Evolutionary conservation across 2,329 filamentous ascomycete genomes (phyloP).

Genomic region (Fusarium dlaminii): DNA sequence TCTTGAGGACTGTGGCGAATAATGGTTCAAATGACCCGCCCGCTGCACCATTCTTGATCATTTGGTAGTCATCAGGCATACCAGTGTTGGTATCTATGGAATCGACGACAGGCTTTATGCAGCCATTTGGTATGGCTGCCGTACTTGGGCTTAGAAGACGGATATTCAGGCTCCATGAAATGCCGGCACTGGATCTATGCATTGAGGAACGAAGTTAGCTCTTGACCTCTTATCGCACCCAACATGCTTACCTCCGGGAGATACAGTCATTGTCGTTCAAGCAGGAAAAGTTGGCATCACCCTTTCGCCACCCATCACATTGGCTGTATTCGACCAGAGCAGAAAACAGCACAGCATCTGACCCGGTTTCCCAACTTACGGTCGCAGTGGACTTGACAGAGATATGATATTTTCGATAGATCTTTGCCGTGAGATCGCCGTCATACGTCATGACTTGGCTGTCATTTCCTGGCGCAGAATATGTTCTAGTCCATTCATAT

Average conservation of each 20-base stretch:
- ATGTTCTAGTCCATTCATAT: too few species aligned
- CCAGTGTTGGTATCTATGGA: not conserved
- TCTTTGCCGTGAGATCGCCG: not conserved
- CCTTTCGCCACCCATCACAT: not conserved
- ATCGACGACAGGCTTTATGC: not conserved
- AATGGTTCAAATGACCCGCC: not conserved
- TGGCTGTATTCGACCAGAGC: not conserved
- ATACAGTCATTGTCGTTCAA: not conserved
- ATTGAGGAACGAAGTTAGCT: not conserved
- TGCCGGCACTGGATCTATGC: not conserved
- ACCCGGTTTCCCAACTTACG: not conserved
- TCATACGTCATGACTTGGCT: not conserved
- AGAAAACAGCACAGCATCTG: not conserved
- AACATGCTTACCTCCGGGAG: not conserved
- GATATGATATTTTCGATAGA: not conserved
- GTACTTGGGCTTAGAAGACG: not conserved
- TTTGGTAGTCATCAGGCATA: not conserved
- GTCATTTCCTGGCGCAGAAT: too few species aligned
- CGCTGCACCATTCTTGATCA: not conserved
- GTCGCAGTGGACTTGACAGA: not conserved
- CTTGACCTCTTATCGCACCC: not conserved
- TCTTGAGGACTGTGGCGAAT: not conserved
- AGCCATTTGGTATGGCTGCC: not conserved
- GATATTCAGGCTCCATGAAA: not conserved
- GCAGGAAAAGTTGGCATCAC: not conserved